A percentile compares a stretch with the other conserved stretches of the same genome.
Conservation (phyloP, 192 early-diverging fungal genomes). For the Gamsiella multidivaricata region DNA sequence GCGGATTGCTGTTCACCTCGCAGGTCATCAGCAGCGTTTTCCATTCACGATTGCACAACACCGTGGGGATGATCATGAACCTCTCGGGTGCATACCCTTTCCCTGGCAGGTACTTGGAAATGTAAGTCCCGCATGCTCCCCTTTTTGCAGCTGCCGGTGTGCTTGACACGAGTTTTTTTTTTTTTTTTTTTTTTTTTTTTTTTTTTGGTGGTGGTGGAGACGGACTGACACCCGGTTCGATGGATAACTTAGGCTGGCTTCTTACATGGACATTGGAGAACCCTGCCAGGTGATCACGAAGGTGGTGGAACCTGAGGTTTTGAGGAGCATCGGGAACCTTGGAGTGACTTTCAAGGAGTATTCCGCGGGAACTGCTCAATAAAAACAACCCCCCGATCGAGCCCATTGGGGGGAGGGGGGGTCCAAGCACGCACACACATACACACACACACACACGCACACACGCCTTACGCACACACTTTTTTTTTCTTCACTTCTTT, state of each 20-base stretch:
- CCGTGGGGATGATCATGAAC: conserved; percentile 26
- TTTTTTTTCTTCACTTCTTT: too few relatives aligned
- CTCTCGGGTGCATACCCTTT: not conserved
- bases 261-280: conserved; percentile 37
- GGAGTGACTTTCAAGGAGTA: conserved; percentile 22
- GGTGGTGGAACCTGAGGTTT: not conserved
- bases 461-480: too few relatives aligned
- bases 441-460: too few relatives aligned
- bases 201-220: not conserved
- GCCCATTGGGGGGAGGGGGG: too few relatives aligned
- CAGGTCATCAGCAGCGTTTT: not conserved
- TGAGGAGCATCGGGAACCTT: conserved; percentile 9
- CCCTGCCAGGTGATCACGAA: conserved; percentile 18
- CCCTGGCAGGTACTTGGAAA: conserved; percentile 17
- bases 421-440: too few relatives aligned
- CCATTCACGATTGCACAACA: not conserved
- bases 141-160: too few relatives aligned
- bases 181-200: not conserved
- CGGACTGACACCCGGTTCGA: too few relatives aligned
- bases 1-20: conserved; percentile 23
- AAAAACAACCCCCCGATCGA: too few relatives aligned
- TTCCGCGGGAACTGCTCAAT: not conserved
- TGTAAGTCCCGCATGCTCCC: conserved; percentile 14
- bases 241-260: conserved; percentile 28
- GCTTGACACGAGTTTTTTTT: not conserved